phyloP scores from a whole-genome alignment of 805 yeast species.

The Danielia oregonensis region DNA sequence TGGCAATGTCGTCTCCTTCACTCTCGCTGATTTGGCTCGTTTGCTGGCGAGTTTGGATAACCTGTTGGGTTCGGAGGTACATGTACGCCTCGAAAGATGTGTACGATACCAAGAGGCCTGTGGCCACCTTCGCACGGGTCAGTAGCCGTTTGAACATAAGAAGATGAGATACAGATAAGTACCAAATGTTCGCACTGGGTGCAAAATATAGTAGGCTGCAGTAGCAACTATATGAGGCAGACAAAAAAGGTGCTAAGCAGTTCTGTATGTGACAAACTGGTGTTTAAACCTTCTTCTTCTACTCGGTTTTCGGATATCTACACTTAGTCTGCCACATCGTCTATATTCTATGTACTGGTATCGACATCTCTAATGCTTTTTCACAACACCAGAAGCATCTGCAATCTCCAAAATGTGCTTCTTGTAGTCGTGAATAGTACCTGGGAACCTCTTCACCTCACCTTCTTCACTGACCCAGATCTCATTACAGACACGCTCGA shows the following conservation, averaged over 20 bases:
- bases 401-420: constrained; percentile 79
- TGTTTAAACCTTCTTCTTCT: too few species aligned
- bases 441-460: constrained; percentile 71
- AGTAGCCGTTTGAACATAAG: constrained; percentile 14
- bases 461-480: constrained; percentile 95
- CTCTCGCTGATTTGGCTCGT: not conserved
- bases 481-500: constrained; percentile 84
- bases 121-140: constrained; percentile 35
- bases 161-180: too few species aligned
- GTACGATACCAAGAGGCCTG: constrained; percentile 49
- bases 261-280: too few species aligned
- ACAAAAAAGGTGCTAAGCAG: too few species aligned
- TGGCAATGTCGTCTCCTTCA: constrained; percentile 3
- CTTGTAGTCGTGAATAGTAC: constrained; percentile 85
- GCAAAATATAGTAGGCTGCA: too few species aligned
- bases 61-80: constrained; percentile 49
- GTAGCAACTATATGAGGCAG: too few species aligned
- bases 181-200: not conserved
- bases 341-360: too few species aligned
- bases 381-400: constrained; percentile 85
- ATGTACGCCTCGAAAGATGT: constrained; percentile 64
- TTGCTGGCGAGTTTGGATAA: constrained; percentile 36
- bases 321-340: too few species aligned
- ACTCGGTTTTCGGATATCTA: too few species aligned
- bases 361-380: constrained; percentile 51